These are phyloP conservation scores for Dendrothele bispora DNA, from an alignment of 768 basidiomycete species.

Conservation along the genomic window DNA sequence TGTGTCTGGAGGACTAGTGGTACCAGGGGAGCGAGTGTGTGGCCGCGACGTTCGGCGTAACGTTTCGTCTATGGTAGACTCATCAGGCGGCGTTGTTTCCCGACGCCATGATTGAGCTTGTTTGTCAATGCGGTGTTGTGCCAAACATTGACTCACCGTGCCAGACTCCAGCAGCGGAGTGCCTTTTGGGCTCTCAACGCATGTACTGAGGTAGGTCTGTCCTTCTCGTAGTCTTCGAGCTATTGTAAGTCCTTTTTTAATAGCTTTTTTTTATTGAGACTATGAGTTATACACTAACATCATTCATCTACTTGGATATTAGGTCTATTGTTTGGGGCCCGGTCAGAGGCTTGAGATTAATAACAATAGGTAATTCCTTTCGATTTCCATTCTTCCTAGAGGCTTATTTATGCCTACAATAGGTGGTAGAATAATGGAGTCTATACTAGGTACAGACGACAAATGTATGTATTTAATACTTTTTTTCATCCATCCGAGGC, in stretches of 20 bases:
- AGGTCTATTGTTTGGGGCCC: neutral
- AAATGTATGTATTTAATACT: no score
- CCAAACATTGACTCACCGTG: neutral
- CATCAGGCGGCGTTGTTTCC: neutral
- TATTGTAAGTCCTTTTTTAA: neutral
- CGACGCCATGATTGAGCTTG: neutral
- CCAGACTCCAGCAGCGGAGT: neutral
- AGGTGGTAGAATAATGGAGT: neutral
- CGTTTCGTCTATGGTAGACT: neutral
- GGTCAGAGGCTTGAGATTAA: neutral
- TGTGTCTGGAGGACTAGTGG: neutral
- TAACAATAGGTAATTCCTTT: neutral
- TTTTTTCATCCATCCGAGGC: no score
- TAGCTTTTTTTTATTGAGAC: neutral
- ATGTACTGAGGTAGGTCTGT: neutral
- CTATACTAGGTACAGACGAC: neutral
- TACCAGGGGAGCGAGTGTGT: neutral
- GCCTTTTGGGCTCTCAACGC: neutral
- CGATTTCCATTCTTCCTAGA: neutral
- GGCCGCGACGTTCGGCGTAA: neutral
- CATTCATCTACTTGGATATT: neutral
- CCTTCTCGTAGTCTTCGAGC: neutral
- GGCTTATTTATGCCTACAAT: neutral
- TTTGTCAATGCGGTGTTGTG: neutral
- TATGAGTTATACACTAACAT: neutral